These are phyloP conservation scores for Xanthoceras sorbifolium DNA, from an alignment of 345 rosid species.

Conservation along the genomic window DNA sequence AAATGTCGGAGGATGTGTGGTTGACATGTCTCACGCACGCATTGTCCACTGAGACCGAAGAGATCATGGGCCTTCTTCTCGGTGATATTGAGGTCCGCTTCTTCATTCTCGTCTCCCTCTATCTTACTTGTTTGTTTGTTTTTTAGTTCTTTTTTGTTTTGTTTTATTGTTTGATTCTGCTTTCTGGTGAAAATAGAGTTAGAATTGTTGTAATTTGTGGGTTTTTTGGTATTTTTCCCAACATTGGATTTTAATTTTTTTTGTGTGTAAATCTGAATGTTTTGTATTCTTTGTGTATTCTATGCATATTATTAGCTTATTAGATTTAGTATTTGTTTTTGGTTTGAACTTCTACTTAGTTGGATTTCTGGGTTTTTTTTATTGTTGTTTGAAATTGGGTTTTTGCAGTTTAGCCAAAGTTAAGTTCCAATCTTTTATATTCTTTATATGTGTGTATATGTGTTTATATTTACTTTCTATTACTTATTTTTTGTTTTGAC, in stretches of 20 bases:
- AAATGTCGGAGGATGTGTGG: conserved; percentile 94
- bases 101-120: neutral
- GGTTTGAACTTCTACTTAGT: conserved; percentile 1
- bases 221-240: neutral
- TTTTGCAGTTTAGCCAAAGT: neutral
- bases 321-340: neutral
- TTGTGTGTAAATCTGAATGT: no score
- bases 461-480: neutral
- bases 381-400: neutral
- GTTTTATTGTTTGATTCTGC: neutral
- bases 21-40: conserved; percentile 93
- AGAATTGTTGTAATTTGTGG: neutral
- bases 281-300: neutral
- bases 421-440: neutral
- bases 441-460: neutral
- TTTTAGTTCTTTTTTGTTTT: no score
- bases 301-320: neutral
- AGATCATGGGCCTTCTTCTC: conserved; percentile 98
- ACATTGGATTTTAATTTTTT: neutral
- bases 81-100: conserved; percentile 82
- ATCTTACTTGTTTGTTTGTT: neutral
- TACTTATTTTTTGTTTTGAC: neutral
- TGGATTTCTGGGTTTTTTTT: neutral
- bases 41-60: conserved; percentile 96
- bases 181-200: neutral